Evolutionary conservation across 768 basidiomycete species (phyloP).

Genomic region (Podaxis rugospora): DNA sequence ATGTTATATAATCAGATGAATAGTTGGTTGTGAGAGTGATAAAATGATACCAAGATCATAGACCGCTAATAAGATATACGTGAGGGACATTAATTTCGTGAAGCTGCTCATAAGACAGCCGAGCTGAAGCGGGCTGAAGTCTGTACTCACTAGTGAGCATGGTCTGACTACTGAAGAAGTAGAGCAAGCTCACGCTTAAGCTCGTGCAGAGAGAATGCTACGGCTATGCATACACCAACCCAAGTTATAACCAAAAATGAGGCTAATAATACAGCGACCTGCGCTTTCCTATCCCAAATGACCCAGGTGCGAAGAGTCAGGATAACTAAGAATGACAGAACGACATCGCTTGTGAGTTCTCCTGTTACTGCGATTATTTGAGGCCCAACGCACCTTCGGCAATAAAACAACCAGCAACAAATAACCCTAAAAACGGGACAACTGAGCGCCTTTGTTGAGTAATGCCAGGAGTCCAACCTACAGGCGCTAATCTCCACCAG

Average conservation of each 20-base stretch:
- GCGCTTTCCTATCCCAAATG: background rate
- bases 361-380: background rate
- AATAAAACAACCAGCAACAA: background rate
- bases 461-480: background rate
- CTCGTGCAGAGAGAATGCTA: background rate
- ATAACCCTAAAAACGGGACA: background rate
- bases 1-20: background rate
- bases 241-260: background rate
- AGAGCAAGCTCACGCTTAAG: background rate
- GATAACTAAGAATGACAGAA: background rate
- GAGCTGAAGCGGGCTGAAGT: background rate
- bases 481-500: background rate
- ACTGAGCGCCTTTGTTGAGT: too few species aligned
- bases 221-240: background rate
- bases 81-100: background rate
- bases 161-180: too few species aligned
- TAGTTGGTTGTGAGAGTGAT: background rate
- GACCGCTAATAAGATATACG: background rate
- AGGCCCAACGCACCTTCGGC: background rate
- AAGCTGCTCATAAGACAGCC: background rate
- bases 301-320: constrained; percentile 5
- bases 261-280: background rate
- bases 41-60: background rate
- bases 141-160: background rate
- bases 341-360: background rate